Percentiles rank a stretch among this genome's conserved stretches.
These are phyloP conservation scores for Dentipellis sp. DNA, from an alignment of 768 basidiomycete genomes.

Conservation along the genomic window DNA sequence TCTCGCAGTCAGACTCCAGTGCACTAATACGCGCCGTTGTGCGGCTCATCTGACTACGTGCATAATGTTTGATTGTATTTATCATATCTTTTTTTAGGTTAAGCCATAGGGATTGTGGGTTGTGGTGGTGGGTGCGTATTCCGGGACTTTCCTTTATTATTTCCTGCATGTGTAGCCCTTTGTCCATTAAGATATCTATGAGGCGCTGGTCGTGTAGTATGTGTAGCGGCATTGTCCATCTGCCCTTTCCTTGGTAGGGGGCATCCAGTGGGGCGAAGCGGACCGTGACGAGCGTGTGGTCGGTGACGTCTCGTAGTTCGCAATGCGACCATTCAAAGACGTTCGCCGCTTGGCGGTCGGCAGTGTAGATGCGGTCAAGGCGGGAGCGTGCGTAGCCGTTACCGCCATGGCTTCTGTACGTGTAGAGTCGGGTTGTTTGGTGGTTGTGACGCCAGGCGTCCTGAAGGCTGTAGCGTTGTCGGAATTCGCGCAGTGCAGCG, in stretches of 20 bases:
- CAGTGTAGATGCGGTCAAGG: constrained; percentile 2
- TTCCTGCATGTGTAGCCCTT: not conserved
- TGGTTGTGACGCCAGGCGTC: not conserved
- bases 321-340: not conserved
- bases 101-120: not conserved
- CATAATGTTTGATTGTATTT: too few relatives aligned
- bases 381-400: not conserved
- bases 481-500: not conserved
- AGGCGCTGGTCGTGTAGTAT: constrained; percentile 14
- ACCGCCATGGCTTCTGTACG: not conserved
- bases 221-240: not conserved
- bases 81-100: not conserved
- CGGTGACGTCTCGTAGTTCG: not conserved
- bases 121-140: not conserved
- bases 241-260: not conserved
- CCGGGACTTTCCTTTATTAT: not conserved
- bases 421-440: not conserved
- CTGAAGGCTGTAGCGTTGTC: not conserved
- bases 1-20: not conserved
- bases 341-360: not conserved
- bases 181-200: not conserved
- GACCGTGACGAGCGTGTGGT: not conserved
- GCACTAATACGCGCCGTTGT: too few relatives aligned
- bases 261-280: not conserved
- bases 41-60: too few relatives aligned